Conservation (phyloP, 495 filamentous ascomycete species). For the Penicillium malachiteum region DNA sequence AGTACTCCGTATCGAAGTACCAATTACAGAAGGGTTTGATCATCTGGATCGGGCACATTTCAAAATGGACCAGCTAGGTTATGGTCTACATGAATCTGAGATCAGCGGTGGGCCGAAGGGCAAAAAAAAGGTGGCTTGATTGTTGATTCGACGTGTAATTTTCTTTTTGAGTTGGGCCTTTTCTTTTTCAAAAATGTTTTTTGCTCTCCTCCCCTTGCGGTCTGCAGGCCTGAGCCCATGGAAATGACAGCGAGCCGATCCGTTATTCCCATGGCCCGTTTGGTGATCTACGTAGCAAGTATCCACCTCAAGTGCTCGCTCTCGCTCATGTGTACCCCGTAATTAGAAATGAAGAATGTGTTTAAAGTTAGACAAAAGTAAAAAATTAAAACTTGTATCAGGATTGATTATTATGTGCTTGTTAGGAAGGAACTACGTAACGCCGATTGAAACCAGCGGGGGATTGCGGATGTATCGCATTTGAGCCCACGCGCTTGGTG, state of each 20-base stretch:
- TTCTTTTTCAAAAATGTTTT: too few species aligned
- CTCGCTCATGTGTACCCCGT: not conserved
- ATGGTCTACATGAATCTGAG: conserved; percentile 9
- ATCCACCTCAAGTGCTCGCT: not conserved
- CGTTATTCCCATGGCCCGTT: conserved; percentile 19
- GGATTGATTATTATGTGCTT: too few species aligned
- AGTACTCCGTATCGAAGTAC: not conserved
- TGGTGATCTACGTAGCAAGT: conserved; percentile 20
- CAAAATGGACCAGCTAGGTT: conserved; percentile 3
- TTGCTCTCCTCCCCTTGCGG: conserved; percentile 17
- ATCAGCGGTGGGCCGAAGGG: conserved; percentile 3
- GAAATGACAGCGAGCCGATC: conserved; percentile 21
- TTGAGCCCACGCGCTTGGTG: not conserved
- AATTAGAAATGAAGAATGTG: not conserved
- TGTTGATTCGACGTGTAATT: conserved; percentile 13
- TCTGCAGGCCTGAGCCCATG: conserved; percentile 10
- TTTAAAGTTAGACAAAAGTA: not conserved
- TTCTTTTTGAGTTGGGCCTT: conserved; percentile 1
- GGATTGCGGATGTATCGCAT: not conserved
- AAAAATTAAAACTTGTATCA: not conserved
- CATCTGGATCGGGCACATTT: conserved; percentile 7
- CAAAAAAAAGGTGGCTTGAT: not conserved
- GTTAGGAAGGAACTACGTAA: too few species aligned
- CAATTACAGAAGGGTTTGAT: not conserved
- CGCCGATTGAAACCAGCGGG: too few species aligned